phyloP scores from a whole-genome alignment of 805 yeast species.

The Saturnispora sekii region DNA sequence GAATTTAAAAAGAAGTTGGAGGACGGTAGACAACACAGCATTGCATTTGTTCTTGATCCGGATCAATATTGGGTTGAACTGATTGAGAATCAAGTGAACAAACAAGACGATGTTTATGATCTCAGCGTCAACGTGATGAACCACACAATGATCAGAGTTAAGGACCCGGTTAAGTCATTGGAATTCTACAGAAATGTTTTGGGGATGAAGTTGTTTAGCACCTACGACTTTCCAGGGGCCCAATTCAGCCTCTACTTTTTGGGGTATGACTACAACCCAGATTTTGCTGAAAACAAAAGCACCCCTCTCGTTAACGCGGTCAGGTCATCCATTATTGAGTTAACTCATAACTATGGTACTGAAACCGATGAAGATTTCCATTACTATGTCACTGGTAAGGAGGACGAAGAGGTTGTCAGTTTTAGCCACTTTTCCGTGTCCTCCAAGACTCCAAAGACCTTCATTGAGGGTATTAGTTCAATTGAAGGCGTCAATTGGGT shows the following conservation, averaged over 20 bases:
- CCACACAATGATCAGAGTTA: slow-evolving; percentile 88
- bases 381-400: slow-evolving; percentile 72
- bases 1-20: slow-evolving; percentile 69
- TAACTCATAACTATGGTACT: slow-evolving; percentile 95
- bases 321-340: slow-evolving; percentile 69
- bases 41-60: slow-evolving; percentile 93
- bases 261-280: slow-evolving; percentile 49
- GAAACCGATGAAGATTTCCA: slow-evolving; percentile 65
- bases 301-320: slow-evolving; percentile 26
- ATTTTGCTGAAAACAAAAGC: slow-evolving; percentile 35
- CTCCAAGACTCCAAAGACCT: slow-evolving; percentile 49
- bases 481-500: slow-evolving; percentile 43
- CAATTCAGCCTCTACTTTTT: slow-evolving; percentile 80
- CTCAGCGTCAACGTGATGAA: slow-evolving; percentile 47
- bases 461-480: slow-evolving; percentile 39
- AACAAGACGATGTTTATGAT: slow-evolving; percentile 33
- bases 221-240: slow-evolving; percentile 51
- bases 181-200: slow-evolving; percentile 69
- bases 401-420: slow-evolving; percentile 53
- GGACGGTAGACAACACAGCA: slow-evolving; percentile 88
- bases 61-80: slow-evolving; percentile 96
- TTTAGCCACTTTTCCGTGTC: slow-evolving; percentile 80
- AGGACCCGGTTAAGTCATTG: slow-evolving; percentile 68
- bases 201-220: slow-evolving; percentile 68
- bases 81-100: slow-evolving; percentile 45